phyloP scores from a whole-genome alignment of 257 asterid genomes.

The Solanum megistacrolobum region DNA sequence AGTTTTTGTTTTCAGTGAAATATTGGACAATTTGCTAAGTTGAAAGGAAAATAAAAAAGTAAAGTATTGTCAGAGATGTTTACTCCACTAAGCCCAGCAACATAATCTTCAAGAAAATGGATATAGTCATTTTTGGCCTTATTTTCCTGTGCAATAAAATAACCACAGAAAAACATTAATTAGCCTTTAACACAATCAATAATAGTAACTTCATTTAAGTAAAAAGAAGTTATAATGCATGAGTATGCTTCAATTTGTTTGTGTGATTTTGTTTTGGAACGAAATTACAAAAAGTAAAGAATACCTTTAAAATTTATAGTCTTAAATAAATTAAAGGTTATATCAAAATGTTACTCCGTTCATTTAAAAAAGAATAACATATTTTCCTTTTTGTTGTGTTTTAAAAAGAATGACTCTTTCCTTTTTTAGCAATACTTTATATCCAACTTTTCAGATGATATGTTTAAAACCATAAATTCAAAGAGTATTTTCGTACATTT shows the following conservation, averaged over 20 bases:
- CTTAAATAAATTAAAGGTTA: too few species aligned
- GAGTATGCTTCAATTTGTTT: neutral
- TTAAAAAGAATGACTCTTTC: neutral
- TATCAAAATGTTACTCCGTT: neutral
- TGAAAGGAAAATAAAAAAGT: neutral
- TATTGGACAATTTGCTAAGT: neutral
- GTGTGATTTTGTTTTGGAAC: neutral
- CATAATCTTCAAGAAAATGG: conserved; percentile 41
- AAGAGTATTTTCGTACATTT: too few species aligned
- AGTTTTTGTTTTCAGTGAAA: neutral
- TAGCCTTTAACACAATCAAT: neutral
- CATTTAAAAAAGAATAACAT: too few species aligned
- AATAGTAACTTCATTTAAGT: neutral
- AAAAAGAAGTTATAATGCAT: neutral
- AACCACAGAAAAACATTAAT: neutral
- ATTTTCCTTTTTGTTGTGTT: too few species aligned
- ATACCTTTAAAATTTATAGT: too few species aligned
- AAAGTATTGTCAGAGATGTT: neutral
- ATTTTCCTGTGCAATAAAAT: conserved; percentile 45
- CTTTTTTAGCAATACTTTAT: too few species aligned
- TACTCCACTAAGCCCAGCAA: conserved; percentile 62
- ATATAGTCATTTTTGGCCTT: conserved; percentile 67
- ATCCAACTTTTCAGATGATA: too few species aligned
- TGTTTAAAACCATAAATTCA: neutral
- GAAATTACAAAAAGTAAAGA: neutral